Base-by-base conservation (phyloP, 768 basidiomycete genomes). In the Boletus bicolor region DNA sequence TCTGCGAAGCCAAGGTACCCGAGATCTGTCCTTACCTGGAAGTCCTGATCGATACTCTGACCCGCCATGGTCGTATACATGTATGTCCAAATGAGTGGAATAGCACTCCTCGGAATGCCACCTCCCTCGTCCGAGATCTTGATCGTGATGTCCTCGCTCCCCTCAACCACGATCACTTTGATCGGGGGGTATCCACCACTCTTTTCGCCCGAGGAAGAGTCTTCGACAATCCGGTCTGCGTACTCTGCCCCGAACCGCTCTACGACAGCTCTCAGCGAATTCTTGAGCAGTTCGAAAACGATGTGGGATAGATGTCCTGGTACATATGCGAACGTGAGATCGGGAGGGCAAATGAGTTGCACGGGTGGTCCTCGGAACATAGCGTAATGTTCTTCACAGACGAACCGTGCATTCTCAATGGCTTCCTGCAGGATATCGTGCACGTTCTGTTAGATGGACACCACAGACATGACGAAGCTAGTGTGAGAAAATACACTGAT, bases 81-180 rank as follows among this genome's bases (percentile, higher is more conserved):
- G 71, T 94, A 98, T 55, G 96, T 99, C 97, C 97, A 99, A 51
- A 99, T 96, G 44, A 95, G 79, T 8, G 94, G 93, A 15, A 98
- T 88, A 0, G 92, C 91, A 57, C 79, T 87, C 73, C 76, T 73
- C 26, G 93, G 83, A 53, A 98, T 98, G 0, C 96, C 66, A 34
- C 96, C 96, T 4, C 96, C 96, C 70, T 99, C 96, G 67, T 99
- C 96, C 1, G 85, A 87, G 57, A 99, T 97, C 81, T 99, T 99
- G 81, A 99, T 93, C 3, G 96, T 98, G 65, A 98, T 97, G 66
- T 98, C 96, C 68, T 98, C 96, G 60, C 86, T 91, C n/a, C 96
- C 95, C 68, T 96, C 94, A 1, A 96, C 91, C 36, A 97, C 96
- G 54, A 98, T 82, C 38, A 66, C 66, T 38, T 66, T 66, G 56